Base-by-base conservation (phyloP, 345 rosid genomes). In the Kernera saxatilis region DNA sequence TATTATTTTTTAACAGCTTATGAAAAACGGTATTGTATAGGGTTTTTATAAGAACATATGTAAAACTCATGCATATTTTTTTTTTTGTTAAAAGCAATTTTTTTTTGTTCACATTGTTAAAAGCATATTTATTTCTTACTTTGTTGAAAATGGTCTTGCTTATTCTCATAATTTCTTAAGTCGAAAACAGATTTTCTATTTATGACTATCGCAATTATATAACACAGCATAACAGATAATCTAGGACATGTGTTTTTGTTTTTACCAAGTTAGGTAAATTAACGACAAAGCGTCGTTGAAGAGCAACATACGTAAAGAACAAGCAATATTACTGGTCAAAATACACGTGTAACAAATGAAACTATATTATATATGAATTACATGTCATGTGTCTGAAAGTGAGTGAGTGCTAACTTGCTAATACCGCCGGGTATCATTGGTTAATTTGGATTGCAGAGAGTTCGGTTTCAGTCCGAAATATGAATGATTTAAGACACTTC, bases 231-330 rank as follows among this genome's bases (percentile, higher is more conserved):
- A 53, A 53, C 40, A 52, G 39, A 25, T 36, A 67, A 37, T 52
- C 19, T 6, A 23, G 15, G 37, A 51, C 18, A 17, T 23, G 26
- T 44, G 3, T 39, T 10, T 59, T 35, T 49, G 26, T 13, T 48
- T 46, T 60, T 49, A 40, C 54, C 19, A 40, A 32, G 76, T 72
- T 72, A 22, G 56, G 76, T 54, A 0, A 33, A 64, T 53, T 33
- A 36, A 70, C n/a, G 74, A 63, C 48, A 2, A 29, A 71, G 43
- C 18, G 21, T 51, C 61, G 30, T 29, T 21, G n/a, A 19, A 22
- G 70, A 63, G 61, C 26, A 61, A 51, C 54, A 53, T 46, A 63
- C 63, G 76, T 62, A 52, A 32, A 8, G 70, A 71, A 72, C 76
- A 72, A 72, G 70, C 25, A 43, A 27, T 50, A 11, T 32, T 23